Conservation (phyloP, 768 basidiomycete genomes). For the Tylopilus subfusipes region DNA sequence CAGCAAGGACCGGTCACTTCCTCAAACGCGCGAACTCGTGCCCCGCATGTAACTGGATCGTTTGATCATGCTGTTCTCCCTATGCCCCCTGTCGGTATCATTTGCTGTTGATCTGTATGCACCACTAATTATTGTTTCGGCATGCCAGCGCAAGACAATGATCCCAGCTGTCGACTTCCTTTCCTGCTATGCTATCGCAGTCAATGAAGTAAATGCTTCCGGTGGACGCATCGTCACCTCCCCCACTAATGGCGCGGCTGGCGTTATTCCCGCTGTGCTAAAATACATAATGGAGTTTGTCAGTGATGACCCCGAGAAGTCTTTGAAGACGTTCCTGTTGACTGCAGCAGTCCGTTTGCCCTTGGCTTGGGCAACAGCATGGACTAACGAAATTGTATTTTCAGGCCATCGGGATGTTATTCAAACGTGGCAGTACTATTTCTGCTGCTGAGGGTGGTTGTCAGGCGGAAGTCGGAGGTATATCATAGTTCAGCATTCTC, state of each 20-base stretch:
- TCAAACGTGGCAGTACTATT: slow-evolving; percentile 96
- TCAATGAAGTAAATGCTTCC: slow-evolving; percentile 91
- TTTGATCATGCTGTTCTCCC: slow-evolving; percentile 78
- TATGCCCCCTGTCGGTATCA: slow-evolving; percentile 68
- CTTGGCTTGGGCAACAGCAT: not conserved
- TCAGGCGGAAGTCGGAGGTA: slow-evolving; percentile 92
- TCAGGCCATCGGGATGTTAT: slow-evolving; percentile 90
- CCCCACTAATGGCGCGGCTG: slow-evolving; percentile 91
- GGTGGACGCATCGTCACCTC: slow-evolving; percentile 95
- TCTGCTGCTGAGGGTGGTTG: slow-evolving; percentile 95
- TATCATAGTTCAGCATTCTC: slow-evolving; percentile 9
- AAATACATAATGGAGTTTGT: slow-evolving; percentile 93
- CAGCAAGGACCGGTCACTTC: slow-evolving; percentile 1
- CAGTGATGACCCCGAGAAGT: slow-evolving; percentile 86
- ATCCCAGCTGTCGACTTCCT: slow-evolving; percentile 94
- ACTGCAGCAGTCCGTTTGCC: slow-evolving; percentile 68
- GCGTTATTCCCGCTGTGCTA: slow-evolving; percentile 88
- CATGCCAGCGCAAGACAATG: slow-evolving; percentile 66
- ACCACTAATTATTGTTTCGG: not conserved
- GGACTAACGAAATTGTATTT: slow-evolving; percentile 8
- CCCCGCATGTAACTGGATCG: slow-evolving; percentile 60
- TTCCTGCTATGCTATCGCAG: slow-evolving; percentile 90
- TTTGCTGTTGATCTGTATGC: not conserved
- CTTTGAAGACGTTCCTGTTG: slow-evolving; percentile 82
- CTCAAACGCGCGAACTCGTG: slow-evolving; percentile 17